Base-by-base conservation (phyloP, 225 moss, liverwort and hornwort species). In the Antitrichia curtipendula region DNA sequence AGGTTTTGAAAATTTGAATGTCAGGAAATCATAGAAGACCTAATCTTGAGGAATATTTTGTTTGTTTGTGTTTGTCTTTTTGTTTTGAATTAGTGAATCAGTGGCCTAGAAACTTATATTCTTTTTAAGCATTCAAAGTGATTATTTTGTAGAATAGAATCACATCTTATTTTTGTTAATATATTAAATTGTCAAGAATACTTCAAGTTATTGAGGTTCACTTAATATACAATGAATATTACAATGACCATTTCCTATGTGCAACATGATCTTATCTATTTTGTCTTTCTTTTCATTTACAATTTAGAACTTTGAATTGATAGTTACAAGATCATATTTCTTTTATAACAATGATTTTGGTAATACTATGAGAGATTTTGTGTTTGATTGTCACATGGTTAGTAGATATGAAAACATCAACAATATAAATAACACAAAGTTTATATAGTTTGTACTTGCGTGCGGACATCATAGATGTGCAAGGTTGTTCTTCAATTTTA, bases 241-340 rank as follows among this genome's bases (percentile, higher is more conserved):
- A 41, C 9, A 43, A 36, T 43, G 43, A 41, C 8, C 9, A 41
- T 71, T 71, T 71, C 27, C 5, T 27, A 71, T 3, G 4, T 27
- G 38, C 41, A 40, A 27, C 15, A 45, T 45, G 45, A 27, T 27
- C 41, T 71, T 43, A 1, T 25, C 71, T 25, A 71, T 41, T 16
- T 71, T 6, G 5, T 69, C 38, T 40, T 70, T 27, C 27, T 9
- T 71, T 71, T 5, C 25, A 27, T 27, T 16, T 71, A 9, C 27
- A 27, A 71, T 41, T 71, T 41, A 15, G 16, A 71, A 25, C 41
- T 71, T 71, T 27, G 6, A 27, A 70, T 15, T 41, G 43, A 28
- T 0, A n/a, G n/a, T n/a, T n/a, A 28, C 2, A 16, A 43, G 16
- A 71, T 6, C 1, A 0, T 0, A 10, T 21, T 71, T 27, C 0